A percentile compares a stretch with the other conserved stretches of the same genome.
Conservation (phyloP, 805 yeast species). For the Wickerhamomyces queroliae region DNA sequence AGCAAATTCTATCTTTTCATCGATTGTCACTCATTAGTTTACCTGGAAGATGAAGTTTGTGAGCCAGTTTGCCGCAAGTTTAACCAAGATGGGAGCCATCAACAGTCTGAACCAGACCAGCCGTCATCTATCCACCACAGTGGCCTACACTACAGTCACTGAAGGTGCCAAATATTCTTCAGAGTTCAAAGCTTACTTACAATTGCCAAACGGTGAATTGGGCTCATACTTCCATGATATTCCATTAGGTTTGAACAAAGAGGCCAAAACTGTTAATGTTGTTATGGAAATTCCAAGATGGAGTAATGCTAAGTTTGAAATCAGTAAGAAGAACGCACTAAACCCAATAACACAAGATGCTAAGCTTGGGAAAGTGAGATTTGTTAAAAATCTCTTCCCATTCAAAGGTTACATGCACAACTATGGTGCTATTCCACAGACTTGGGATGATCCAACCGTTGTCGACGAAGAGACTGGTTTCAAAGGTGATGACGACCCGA, state of each 20-base stretch:
- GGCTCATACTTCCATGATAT: constrained; percentile 70
- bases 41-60: not conserved
- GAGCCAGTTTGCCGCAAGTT: not conserved
- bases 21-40: no score
- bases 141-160: not conserved
- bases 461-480: constrained; percentile 34
- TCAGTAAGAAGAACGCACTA: constrained; percentile 46
- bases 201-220: constrained; percentile 33
- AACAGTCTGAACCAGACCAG: not conserved
- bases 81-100: not conserved
- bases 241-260: constrained; percentile 45
- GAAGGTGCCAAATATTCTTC: constrained; percentile 32
- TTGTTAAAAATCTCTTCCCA: constrained; percentile 75
- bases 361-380: constrained; percentile 70
- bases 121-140: not conserved
- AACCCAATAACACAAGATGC: constrained; percentile 82
- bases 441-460: constrained; percentile 93
- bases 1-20: no score
- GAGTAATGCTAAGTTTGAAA: constrained; percentile 82
- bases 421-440: constrained; percentile 87
- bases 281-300: constrained; percentile 77
- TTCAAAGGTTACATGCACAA: constrained; percentile 81
- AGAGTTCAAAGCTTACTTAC: constrained; percentile 38
- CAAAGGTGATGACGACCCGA: constrained; percentile 90
- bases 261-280: constrained; percentile 46